These are phyloP conservation scores for Nicotiana benthamiana DNA, from an alignment of 257 asterid genomes.

Conservation along the genomic window DNA sequence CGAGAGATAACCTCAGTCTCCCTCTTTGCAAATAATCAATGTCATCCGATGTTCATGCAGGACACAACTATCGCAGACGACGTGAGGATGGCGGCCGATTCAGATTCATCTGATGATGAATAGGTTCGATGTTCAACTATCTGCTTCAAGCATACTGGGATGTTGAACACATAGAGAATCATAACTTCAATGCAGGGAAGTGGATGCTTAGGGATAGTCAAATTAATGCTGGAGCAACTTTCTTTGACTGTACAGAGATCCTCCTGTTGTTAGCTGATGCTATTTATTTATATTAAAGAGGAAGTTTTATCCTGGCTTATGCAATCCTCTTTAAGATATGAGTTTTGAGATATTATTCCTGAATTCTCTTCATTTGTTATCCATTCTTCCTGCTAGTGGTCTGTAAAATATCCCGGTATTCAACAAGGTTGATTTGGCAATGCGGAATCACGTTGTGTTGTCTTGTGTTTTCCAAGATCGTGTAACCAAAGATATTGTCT, in stretches of 20 bases:
- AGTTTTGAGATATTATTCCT: not conserved
- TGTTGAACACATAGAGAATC: not conserved
- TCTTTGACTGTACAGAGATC: not conserved
- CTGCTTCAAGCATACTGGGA: not conserved
- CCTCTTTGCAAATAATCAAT: not conserved
- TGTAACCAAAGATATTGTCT: not conserved
- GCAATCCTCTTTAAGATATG: not conserved
- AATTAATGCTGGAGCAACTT: not conserved
- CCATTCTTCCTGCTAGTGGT: not conserved
- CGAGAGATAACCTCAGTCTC: not conserved
- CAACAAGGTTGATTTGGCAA: not conserved
- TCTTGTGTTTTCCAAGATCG: not conserved
- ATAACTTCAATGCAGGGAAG: not conserved
- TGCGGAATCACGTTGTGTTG: not conserved
- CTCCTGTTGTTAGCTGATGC: not conserved
- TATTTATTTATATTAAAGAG: not conserved
- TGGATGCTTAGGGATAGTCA: not conserved
- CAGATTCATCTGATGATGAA: slow-evolving; percentile 57
- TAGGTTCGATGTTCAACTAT: slow-evolving; percentile 4
- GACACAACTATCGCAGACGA: slow-evolving; percentile 39
- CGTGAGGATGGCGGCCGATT: slow-evolving; percentile 32
- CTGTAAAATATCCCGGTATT: not conserved
- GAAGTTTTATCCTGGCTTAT: not conserved
- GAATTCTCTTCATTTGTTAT: not conserved
- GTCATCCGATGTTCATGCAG: slow-evolving; percentile 21